Percentiles rank a stretch among this genome's conserved stretches.
phyloP scores from a whole-genome alignment of 371 early-diverging fungal species.

The Batkoa obscura region DNA sequence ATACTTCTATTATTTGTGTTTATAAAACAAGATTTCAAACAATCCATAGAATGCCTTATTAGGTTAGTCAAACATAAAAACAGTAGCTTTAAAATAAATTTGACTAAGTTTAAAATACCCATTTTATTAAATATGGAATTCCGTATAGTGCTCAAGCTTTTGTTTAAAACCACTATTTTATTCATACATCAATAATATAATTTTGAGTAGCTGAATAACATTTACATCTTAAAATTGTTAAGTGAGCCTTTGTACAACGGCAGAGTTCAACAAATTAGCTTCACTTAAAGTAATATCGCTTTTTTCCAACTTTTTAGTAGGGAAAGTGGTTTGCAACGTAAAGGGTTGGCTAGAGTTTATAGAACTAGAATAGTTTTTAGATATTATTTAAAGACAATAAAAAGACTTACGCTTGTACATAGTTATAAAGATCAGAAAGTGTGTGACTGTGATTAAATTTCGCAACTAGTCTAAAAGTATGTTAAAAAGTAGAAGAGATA shows the following conservation, averaged over 20 bases:
- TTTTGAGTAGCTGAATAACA: no score
- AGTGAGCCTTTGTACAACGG: slow-evolving; percentile 53
- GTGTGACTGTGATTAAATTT: slow-evolving; percentile 83
- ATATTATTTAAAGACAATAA: neutral
- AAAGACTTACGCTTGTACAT: slow-evolving; percentile 36
- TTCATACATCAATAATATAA: no score
- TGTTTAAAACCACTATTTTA: no score
- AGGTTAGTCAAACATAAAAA: no score
- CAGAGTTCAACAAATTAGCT: slow-evolving; percentile 68
- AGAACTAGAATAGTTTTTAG: slow-evolving; percentile 1
- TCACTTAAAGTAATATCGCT: slow-evolving; percentile 45
- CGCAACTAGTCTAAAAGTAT: slow-evolving; percentile 39
- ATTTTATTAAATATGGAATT: no score
- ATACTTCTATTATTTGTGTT: no score
- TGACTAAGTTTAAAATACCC: no score
- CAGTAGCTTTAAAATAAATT: no score
- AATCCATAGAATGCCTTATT: no score
- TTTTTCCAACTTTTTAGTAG: slow-evolving; percentile 50
- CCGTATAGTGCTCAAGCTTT: no score
- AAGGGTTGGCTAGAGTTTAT: neutral
- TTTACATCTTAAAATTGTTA: no score
- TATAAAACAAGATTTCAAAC: no score
- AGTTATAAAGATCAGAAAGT: slow-evolving; percentile 56
- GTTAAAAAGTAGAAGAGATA: neutral
- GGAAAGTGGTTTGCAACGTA: slow-evolving; percentile 13